Base-by-base conservation (phyloP, 345 rosid genomes). In the Balakata baccata region DNA sequence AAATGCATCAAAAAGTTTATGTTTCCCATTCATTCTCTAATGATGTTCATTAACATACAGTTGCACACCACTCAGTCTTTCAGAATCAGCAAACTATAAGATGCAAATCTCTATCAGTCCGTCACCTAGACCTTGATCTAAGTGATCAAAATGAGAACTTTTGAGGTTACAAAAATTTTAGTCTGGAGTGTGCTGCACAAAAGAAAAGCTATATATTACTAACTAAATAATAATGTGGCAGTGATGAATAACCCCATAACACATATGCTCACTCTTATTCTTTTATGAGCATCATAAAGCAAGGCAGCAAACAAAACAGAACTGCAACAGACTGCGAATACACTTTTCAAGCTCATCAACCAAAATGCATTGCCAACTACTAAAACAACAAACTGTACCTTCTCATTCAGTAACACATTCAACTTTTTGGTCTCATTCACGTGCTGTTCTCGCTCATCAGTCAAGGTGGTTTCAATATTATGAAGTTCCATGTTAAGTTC, bases 401-500 rank as follows among this genome's bases (percentile, higher is more conserved):
- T 92, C 73, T 90, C 94, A 77, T 75, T 84, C 71, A 95, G 84
- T 66, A 84, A 41, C 9, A 82, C 85, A 75, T 90, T 91, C 85
- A 93, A 80, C 75, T 86, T 90, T 84, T 91, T 95, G 57, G 88
- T 86, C 87, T 91, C 98, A 20, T 79, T 81, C 76, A 91, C 81
- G 75, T 95, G 92, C 77, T 85, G 88, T 75, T 89, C 99, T 72
- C 96, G 89, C 81, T 89, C 98, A 86, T 77, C 74, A 20, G 97
- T 83, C 75, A 91, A 83, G 69, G 91, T 79, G 70, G 87, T 87
- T 83, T 95, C 99, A 76, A 93, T 83, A 72, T 84, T 87, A 86
- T 91, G 96, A 75, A 95, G 93, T 78, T 95, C 99, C 88, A 83
- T 84, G 71, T 92, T 95, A 74, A 95, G 87, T 83, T 95, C 97